phyloP scores from a whole-genome alignment of 257 asterid species.

The Solanum pinnatisectum region DNA sequence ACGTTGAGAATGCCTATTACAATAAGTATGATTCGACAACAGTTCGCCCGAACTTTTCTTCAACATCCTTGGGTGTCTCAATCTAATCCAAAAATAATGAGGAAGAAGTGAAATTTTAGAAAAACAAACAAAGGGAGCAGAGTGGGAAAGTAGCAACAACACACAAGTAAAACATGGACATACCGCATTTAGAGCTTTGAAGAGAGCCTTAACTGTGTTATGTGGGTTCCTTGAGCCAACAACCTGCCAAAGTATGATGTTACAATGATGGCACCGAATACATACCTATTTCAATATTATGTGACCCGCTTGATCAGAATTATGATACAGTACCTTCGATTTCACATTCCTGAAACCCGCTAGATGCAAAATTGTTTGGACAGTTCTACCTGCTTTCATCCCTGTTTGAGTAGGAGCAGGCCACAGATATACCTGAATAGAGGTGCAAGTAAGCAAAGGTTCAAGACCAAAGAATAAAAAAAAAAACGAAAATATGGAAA shows the following conservation, averaged over 20 bases:
- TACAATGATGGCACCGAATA: constrained; percentile 4
- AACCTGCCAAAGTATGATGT: constrained; percentile 38
- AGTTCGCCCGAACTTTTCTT: constrained; percentile 83
- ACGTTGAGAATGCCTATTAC: constrained; percentile 15
- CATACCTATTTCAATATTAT: neutral
- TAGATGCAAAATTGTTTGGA: constrained; percentile 55
- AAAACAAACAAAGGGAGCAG: neutral
- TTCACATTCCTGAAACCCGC: constrained; percentile 95
- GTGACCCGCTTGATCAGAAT: neutral
- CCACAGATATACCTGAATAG: constrained; percentile 75
- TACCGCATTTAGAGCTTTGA: constrained; percentile 92
- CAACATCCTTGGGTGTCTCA: constrained; percentile 85
- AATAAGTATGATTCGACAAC: constrained; percentile 74
- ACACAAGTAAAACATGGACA: constrained; percentile 3
- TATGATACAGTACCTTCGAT: constrained; percentile 52
- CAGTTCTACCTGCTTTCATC: constrained; percentile 91
- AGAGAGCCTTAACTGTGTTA: constrained; percentile 86
- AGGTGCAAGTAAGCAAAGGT: constrained; percentile 4
- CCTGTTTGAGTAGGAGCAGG: constrained; percentile 84
- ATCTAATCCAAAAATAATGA: constrained; percentile 27
- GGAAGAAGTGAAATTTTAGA: constrained; percentile 3
- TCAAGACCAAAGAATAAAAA: neutral
- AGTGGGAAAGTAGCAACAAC: neutral
- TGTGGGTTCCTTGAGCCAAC: constrained; percentile 92
- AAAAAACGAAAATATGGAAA: neutral